Evolutionary conservation across 257 asterid genomes (phyloP).

Genomic region (Coffea canephora): DNA sequence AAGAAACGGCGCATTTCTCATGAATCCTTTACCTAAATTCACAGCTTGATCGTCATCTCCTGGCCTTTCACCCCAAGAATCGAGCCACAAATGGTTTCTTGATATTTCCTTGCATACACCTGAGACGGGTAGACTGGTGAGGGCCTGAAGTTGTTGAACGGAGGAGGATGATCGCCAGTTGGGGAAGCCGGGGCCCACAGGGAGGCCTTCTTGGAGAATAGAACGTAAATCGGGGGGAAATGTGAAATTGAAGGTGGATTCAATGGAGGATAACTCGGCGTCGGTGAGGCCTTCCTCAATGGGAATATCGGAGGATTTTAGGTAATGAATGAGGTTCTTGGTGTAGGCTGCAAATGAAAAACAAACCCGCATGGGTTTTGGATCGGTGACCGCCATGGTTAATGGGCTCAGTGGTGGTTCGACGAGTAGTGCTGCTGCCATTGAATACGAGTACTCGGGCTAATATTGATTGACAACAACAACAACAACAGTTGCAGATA

Average conservation of each 20-base stretch:
- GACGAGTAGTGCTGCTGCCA: slow-evolving; percentile 32
- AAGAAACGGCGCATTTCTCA: slow-evolving; percentile 49
- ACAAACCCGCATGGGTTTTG: slow-evolving; percentile 55
- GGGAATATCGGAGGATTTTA: slow-evolving; percentile 50
- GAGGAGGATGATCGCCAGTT: slow-evolving; percentile 84
- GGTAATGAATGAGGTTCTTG: slow-evolving; percentile 53
- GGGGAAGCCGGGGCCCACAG: slow-evolving; percentile 75
- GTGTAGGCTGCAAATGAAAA: slow-evolving; percentile 93
- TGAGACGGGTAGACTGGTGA: slow-evolving; percentile 41
- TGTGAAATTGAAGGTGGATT: slow-evolving; percentile 39
- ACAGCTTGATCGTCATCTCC: slow-evolving; percentile 43
- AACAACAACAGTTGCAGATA: background rate
- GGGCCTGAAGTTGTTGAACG: slow-evolving; percentile 52
- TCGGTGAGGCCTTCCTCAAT: slow-evolving; percentile 73
- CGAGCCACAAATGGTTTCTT: slow-evolving; percentile 49
- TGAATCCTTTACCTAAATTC: slow-evolving; percentile 32
- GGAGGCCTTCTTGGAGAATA: slow-evolving; percentile 83
- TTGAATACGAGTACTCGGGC: background rate
- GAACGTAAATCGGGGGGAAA: slow-evolving; percentile 93
- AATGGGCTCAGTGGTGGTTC: background rate
- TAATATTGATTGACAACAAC: background rate
- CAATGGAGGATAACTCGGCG: slow-evolving; percentile 53
- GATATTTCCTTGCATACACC: slow-evolving; percentile 57
- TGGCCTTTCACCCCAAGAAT: slow-evolving; percentile 70
- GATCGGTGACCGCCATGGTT: slow-evolving; percentile 29